Base-by-base conservation (phyloP, 1,139 yeast genomes). In the Diutina ranongensis region DNA sequence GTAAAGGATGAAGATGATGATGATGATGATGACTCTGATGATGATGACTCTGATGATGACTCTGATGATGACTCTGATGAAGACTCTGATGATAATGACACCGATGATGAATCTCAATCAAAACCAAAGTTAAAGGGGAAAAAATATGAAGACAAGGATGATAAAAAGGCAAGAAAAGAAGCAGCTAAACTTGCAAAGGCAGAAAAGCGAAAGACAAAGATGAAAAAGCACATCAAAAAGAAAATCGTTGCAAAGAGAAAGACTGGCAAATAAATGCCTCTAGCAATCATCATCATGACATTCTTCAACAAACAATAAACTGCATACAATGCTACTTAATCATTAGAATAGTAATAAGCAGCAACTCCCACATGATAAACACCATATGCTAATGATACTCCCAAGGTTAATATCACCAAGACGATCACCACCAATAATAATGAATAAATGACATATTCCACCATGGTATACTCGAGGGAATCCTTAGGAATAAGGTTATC, bases 211-310 rank as follows among this genome's bases (percentile, higher is more conserved):
- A 82, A 87, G 58, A 80, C 80, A 4, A 94, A 94, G 62, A 83
- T 92, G 81, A 92, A 92, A 62, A 94, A 94, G 62, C 87, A 85
- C 62, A 64, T 87, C 36, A 92, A 92, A 67, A 92, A 92, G 74
- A 83, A 82, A 59, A 64, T 83, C 40, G 71, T 82, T 5, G 78
- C 71, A 52, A 83, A 83, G 57, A 15, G 42, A 12, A 38, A 38
- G 16, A 38, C 42, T 1, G 40, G 27, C 20, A 38, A 38, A 27
- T 38, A 10, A 38, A n/a, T 31, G 20, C 18, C 38, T 19, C 38
- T 13, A 19, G 7, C 35, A 9, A 16, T n/a, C n/a, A 13, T n/a
- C 35, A 32, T 27, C 31, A 12, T 12, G 12, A 8, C 10, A 8
- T 27, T 27, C 8, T 27, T 27, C 31, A n/a, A n/a, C 31, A 8